Base-by-base conservation (phyloP, 768 basidiomycete genomes). In the Brasilioporus rufonigricans region DNA sequence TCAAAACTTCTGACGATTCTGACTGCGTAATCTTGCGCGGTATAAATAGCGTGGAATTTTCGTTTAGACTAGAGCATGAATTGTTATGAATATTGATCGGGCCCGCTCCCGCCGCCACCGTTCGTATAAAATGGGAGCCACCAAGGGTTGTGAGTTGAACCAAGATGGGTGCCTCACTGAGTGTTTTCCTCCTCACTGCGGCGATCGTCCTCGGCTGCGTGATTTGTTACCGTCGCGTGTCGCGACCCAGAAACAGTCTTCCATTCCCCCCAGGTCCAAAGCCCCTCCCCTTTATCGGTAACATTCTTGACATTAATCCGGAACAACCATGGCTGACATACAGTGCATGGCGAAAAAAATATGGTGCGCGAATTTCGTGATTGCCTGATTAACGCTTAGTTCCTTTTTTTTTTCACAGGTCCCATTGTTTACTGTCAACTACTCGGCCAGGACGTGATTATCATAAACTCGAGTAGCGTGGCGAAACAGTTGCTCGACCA, bases 401-500 rank as follows among this genome's bases (percentile, higher is more conserved):
- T 44, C 46, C n/a, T n/a, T 32, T 29, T 29, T 40, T 16, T n/a
- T n/a, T 29, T 33, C 43, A 21, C 49, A 71, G 68, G 68, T 4
- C 61, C 67, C 10, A 59, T 71, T 31, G 63, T 71, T 19, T 63
- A 71, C 27, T 69, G 64, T 35, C 57, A 50, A 35, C 50, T 69
- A 9, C 57, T 69, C 7, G 63, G 67, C 23, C 69, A 69, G 33
- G 50, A 57, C 8, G 52, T 70, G 21, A 44, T 69, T 36, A 52
- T 69, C 47, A 65, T 69, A 38, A 70, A 67, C 32, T 69, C 69
- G 5, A 53, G 45, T 13, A 61, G 36, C 24, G 53, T 69, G 10
- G 68, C 68, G 24, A 65, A 46, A 44, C 61, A 71, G 35, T 39
- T 69, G 36, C 65, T 69, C 41, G 65, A 71, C 50, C 62, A 70